Evolutionary conservation across 23 red algal genomes (phyloP), one percentile per base, ranked within the genome.

Genomic region (Rhodosorus marinus): DNA sequence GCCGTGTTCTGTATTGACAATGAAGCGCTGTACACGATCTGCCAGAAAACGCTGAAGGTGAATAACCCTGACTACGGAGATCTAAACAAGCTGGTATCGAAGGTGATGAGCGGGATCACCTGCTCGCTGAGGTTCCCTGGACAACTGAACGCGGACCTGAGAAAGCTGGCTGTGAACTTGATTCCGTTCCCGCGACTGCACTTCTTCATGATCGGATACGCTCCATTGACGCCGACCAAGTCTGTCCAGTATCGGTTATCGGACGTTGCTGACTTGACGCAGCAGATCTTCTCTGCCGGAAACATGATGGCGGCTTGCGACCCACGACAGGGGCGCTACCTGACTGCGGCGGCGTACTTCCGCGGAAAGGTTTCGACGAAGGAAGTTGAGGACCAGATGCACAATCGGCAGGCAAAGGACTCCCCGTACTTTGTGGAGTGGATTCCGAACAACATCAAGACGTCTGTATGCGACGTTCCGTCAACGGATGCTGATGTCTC

Each of bases 1-100:
- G 90, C 78, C 35, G 90, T 98, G 0, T 98, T 98, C 58, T 75
- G 71, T 60, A 98, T 98, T 52, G 90, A 98, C 59, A 98, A 98
- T 56, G 90, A 98, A 74, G 90, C 90, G 9, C 42, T 98, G 22
- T 98, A 79, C 62, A 76, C 85, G 67, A 98, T 98, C 48, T 98
- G 90, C 55, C 32, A 57, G 31, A 59, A 70, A 23, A 98, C 75
- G 26, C 70, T 98, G 50, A 75, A 98, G 29, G 43, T 67, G 24
- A 52, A 55, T 0, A 67, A 98, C 26, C 90, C 90, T 5, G 54
- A 62, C 1, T 98, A 98, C 64, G 46, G 74, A 9, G 71, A 98
- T 24, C 53, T 98, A 30, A 98, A 98, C 68, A 69, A 78, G 29
- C 66, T 98, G 5, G 79, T 98, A 25, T 84, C 90, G 24, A 67